A percentile compares a stretch with the other conserved stretches of the same genome.
Evolutionary conservation across 129 eudicot species (phyloP).

Genomic region (Glebionis coronaria): DNA sequence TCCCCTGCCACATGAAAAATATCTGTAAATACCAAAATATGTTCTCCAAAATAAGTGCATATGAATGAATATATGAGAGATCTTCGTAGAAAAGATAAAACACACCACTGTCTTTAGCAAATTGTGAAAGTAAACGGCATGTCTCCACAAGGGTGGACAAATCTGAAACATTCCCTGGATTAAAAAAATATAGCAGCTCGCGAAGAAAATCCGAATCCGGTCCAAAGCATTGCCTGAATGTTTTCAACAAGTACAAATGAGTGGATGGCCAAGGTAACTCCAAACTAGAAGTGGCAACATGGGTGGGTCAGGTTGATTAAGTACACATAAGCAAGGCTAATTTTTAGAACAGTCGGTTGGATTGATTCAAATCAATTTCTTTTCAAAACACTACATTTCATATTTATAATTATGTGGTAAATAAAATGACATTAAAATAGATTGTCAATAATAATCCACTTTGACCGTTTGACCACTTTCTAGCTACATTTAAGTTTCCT

Average conservation of each 20-base stretch:
- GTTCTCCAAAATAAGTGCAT: conserved; percentile 7
- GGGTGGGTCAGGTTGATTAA: background rate
- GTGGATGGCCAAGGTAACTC: conserved; percentile 21
- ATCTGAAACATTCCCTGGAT: conserved; percentile 60
- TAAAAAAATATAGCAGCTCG: conserved; percentile 68
- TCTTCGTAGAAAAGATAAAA: conserved; percentile 20
- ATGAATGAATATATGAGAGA: background rate
- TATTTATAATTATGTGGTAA: background rate
- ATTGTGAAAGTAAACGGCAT: conserved; percentile 60
- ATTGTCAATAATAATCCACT: background rate
- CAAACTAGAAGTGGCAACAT: conserved; percentile 6
- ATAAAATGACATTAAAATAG: background rate
- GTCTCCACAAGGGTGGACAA: conserved; percentile 73
- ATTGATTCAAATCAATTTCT: background rate
- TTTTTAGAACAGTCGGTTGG: background rate
- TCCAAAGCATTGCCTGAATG: conserved; percentile 75
- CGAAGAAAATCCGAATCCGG: conserved; percentile 80
- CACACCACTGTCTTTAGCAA: conserved; percentile 60
- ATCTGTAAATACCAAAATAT: conserved; percentile 15
- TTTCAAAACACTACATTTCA: background rate
- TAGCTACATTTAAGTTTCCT: background rate
- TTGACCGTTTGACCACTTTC: background rate
- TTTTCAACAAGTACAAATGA: conserved; percentile 13
- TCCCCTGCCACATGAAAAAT: conserved; percentile 42
- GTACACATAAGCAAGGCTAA: background rate